phyloP scores from a whole-genome alignment of 2,329 filamentous ascomycete species.

The Pseudogymnoascus sp. region DNA sequence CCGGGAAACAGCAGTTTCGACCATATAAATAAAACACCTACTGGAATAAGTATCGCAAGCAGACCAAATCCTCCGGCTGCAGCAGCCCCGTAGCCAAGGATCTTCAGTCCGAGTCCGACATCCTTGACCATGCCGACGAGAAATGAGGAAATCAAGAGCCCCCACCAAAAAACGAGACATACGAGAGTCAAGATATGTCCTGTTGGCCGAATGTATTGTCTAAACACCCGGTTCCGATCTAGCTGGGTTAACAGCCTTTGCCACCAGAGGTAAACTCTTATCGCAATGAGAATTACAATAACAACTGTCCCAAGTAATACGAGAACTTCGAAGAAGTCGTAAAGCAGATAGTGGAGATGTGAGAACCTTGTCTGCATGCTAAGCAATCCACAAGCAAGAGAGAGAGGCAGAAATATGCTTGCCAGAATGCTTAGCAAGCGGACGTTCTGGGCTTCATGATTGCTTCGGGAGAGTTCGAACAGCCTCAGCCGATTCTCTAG shows the following conservation, averaged over 20 bases:
- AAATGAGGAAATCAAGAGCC: background rate
- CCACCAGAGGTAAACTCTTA: background rate
- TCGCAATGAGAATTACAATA: background rate
- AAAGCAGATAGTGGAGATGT: background rate
- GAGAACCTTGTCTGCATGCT: background rate
- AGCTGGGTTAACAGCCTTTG: background rate
- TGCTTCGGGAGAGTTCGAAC: background rate
- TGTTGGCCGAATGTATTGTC: background rate
- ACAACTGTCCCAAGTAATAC: background rate
- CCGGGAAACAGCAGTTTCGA: too few relatives aligned
- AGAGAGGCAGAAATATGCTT: background rate
- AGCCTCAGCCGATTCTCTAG: background rate
- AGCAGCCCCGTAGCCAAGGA: background rate
- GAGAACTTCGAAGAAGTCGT: background rate
- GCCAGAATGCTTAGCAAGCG: background rate
- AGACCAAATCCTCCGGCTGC: background rate
- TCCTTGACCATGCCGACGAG: background rate
- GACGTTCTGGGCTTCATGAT: background rate
- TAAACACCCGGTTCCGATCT: background rate
- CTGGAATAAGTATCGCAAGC: constrained; percentile 1
- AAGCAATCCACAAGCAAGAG: background rate
- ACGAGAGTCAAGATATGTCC: background rate
- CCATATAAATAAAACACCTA: background rate
- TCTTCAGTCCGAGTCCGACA: background rate
- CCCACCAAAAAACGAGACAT: background rate